Evolutionary conservation across 2,329 filamentous ascomycete species (phyloP).

Genomic region (Hypoxylon sp.): DNA sequence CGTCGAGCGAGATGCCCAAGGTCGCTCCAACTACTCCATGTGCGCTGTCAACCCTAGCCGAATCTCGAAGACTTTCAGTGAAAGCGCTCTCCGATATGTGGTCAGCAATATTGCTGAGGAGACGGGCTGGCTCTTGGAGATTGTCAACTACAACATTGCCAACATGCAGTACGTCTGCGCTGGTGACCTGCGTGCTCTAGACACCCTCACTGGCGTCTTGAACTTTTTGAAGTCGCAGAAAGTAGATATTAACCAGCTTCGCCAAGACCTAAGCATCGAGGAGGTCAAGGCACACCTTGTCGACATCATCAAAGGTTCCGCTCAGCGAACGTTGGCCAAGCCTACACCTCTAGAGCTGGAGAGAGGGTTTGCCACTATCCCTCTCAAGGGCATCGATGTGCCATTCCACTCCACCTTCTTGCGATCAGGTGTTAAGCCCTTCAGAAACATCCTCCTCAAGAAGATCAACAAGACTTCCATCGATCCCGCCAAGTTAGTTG

Average conservation of each 20-base stretch:
- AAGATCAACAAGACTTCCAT: slow-evolving; percentile 99
- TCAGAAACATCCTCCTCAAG: slow-evolving; percentile 98
- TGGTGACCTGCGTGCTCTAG: slow-evolving; percentile 77
- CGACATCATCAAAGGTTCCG: slow-evolving; percentile 90
- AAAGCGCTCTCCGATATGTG: slow-evolving; percentile 95
- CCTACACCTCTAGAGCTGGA: slow-evolving; percentile 89
- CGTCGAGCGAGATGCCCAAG: slow-evolving; percentile 92
- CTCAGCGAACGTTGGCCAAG: slow-evolving; percentile 89
- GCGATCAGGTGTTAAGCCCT: slow-evolving; percentile 97
- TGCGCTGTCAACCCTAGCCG: slow-evolving; percentile 98
- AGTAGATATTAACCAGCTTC: slow-evolving; percentile 95
- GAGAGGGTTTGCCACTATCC: slow-evolving; percentile 96
- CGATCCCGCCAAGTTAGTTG: slow-evolving; percentile 94
- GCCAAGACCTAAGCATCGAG: slow-evolving; percentile 86
- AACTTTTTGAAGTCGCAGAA: slow-evolving; percentile 98
- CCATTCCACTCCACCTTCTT: slow-evolving; percentile 99
- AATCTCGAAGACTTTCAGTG: slow-evolving; percentile 98
- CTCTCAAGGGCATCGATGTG: slow-evolving; percentile 96
- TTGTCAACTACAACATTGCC: slow-evolving; percentile 94
- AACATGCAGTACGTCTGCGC: slow-evolving; percentile 83
- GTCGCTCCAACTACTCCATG: slow-evolving; percentile 99
- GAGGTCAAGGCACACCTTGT: slow-evolving; percentile 91
- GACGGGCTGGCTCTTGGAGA: slow-evolving; percentile 95
- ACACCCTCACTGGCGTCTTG: slow-evolving; percentile 81
- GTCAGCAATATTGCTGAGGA: slow-evolving; percentile 95